Evolutionary conservation across 441 rosid species (phyloP).

Genomic region (Geranium incanum): DNA sequence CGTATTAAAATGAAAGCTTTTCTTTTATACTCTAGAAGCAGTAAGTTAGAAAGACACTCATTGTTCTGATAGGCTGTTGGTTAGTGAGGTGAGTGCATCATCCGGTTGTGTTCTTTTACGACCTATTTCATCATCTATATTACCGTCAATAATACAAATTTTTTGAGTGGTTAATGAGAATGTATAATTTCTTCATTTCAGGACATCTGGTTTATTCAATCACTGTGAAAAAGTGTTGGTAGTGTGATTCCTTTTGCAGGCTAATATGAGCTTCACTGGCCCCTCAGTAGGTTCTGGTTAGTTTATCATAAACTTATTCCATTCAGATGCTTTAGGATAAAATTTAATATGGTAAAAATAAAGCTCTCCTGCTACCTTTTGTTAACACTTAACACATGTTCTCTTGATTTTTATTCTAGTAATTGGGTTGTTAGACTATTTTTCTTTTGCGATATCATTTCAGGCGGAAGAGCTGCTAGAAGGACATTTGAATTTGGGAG

Average conservation of each 20-base stretch:
- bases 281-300: conserved; percentile 32
- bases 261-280: conserved; percentile 27
- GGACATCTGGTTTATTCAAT: background rate
- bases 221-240: background rate
- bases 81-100: background rate
- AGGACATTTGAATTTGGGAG: conserved; percentile 82
- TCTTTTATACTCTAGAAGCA: background rate
- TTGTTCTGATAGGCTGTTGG: background rate
- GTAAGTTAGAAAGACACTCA: background rate
- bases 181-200: background rate
- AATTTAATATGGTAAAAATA: background rate
- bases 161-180: background rate
- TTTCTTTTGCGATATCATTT: conserved; percentile 6
- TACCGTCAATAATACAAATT: background rate
- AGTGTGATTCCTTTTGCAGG: background rate
- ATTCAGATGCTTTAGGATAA: background rate
- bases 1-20: background rate
- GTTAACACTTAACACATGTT: background rate
- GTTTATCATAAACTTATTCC: conserved; percentile 16
- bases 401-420: no score
- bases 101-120: background rate
- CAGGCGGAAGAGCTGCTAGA: conserved; percentile 55
- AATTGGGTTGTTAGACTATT: background rate
- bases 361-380: background rate
- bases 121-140: background rate